Base-by-base conservation (phyloP, 805 yeast genomes). In the Cyberlindnera mrakii region DNA sequence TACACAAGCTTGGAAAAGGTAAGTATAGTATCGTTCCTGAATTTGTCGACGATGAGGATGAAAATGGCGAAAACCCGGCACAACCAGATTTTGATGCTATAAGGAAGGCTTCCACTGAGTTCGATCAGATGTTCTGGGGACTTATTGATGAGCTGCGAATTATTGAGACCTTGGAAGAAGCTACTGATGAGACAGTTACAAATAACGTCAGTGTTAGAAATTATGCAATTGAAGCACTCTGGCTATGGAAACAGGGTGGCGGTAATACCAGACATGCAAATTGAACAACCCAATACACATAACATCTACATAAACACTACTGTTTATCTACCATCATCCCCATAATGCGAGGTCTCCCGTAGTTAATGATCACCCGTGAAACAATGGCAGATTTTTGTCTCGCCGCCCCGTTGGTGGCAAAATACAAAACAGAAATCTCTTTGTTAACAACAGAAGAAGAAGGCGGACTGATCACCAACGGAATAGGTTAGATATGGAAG, bases 181-280 rank as follows among this genome's bases (percentile, higher is more conserved):
- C 85, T 27, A 74, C 88, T 0, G 83, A 84, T 52, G 95, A 85
- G 39, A 60, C 62, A 13, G 67, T 64, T 40, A 82, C 87, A 0
- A 67, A 64, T 15, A 86, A 85, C 59, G 46, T 90, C 27, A 82
- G 90, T 30, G 89, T 89, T 1, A 70, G 85, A 52, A 85, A 77
- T 51, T 86, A 88, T 59, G 95, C 96, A 1, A 71, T 84, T 27
- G 97, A 90, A 51, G 95, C 96, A 0, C 69, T 90, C 30, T 90
- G 96, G 96, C 64, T 90, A 41, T 87, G 95, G 93, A 81, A 74
- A 52, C 64, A 64, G 46, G 73, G 72, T 35, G 73, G 72, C 23
- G 72, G 72, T 25, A 70, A 65, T 20, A 58, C 41, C 17, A 53
- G 59, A 47, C 54, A 56, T 27, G 59, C 58, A 1, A 57, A 54